Base-by-base conservation (phyloP, 1,284 basidiomycete species). In the Boletellus deceptivus region DNA sequence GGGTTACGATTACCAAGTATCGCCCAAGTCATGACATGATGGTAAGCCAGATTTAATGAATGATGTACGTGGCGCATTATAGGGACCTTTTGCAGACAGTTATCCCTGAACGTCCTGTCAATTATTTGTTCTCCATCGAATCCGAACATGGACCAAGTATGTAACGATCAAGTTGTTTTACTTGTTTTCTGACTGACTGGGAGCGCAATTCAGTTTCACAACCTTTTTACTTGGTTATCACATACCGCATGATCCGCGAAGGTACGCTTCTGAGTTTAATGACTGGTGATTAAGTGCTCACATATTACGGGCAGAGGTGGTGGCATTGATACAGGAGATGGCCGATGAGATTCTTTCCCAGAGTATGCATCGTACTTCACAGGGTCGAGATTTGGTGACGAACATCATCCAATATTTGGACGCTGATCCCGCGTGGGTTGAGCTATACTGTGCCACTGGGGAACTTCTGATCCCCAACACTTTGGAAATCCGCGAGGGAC, bases 221-320 rank as follows among this genome's bases (percentile, higher is more conserved):
- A 42, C 73, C 84, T 0, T 67, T 91, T 20, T 72, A 71, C 27
- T 70, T 93, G 25, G 70, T 75, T 20, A 81, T 93, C 48, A 75
- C 72, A 45, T 93, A 90, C 66, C 79, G 87, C 24, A 80, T 84
- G 68, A 70, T 91, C 31, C 80, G 81, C 16, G 86, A 91, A 77
- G 89, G 89, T 90, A 52, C 43, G 48, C 33, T 11, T 48, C 34
- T 27, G 20, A 37, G 16, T 48, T 51, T 46, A 48, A 55, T 43
- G 22, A 18, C 43, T 20, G 27, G 29, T 29, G 33, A 33, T 24
- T 17, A 6, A 49, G 45, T 55, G 35, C 54, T 37, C 42, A 40
- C 20, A 38, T 46, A 44, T 35, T 31, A 5, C 8, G 52, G 25
- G 27, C 58, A 87, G 87, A 87, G 70, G 79, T 85, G 8, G 81